These are phyloP conservation scores for Amanita thiersii DNA, from an alignment of 768 basidiomycete genomes.

Conservation along the genomic window DNA sequence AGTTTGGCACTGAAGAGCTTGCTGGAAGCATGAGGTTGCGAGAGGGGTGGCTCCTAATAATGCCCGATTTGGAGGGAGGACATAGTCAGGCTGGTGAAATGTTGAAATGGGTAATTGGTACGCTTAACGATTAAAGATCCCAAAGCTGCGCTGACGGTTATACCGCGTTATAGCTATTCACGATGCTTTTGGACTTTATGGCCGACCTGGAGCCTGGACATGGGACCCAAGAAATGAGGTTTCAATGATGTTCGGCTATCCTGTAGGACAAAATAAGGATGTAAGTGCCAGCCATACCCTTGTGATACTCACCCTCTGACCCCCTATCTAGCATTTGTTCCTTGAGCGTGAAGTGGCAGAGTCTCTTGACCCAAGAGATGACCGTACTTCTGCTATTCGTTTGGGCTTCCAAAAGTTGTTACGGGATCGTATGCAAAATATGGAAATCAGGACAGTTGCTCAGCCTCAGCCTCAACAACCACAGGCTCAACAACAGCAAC, in stretches of 20 bases:
- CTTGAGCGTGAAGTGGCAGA: slow-evolving; percentile 80
- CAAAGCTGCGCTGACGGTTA: slow-evolving; percentile 8
- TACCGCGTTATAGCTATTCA: slow-evolving; percentile 56
- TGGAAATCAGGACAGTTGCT: slow-evolving; percentile 14
- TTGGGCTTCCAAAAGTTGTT: slow-evolving; percentile 55
- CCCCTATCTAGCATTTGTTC: slow-evolving; percentile 61
- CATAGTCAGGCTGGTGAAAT: slow-evolving; percentile 68
- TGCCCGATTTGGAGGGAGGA: slow-evolving; percentile 75
- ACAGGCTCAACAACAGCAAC: slow-evolving; percentile 10
- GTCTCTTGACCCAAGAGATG: slow-evolving; percentile 66
- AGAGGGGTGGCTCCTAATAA: slow-evolving; percentile 83
- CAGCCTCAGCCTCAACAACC: slow-evolving; percentile 10
- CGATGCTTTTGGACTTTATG: slow-evolving; percentile 83
- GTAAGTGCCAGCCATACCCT: slow-evolving; percentile 36
- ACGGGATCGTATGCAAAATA: slow-evolving; percentile 50
- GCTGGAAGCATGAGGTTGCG: slow-evolving; percentile 53
- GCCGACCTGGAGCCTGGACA: slow-evolving; percentile 75
- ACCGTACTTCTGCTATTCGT: slow-evolving; percentile 66
- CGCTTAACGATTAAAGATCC: slow-evolving; percentile 17
- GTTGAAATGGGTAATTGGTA: slow-evolving; percentile 87
- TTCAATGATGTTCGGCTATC: slow-evolving; percentile 93
- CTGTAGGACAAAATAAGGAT: slow-evolving; percentile 75
- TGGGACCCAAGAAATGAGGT: slow-evolving; percentile 82
- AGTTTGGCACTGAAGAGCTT: slow-evolving; percentile 71
- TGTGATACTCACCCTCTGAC: slow-evolving; percentile 1